Base-by-base conservation (phyloP, 306 rosid genomes). In the Urtica urens region DNA sequence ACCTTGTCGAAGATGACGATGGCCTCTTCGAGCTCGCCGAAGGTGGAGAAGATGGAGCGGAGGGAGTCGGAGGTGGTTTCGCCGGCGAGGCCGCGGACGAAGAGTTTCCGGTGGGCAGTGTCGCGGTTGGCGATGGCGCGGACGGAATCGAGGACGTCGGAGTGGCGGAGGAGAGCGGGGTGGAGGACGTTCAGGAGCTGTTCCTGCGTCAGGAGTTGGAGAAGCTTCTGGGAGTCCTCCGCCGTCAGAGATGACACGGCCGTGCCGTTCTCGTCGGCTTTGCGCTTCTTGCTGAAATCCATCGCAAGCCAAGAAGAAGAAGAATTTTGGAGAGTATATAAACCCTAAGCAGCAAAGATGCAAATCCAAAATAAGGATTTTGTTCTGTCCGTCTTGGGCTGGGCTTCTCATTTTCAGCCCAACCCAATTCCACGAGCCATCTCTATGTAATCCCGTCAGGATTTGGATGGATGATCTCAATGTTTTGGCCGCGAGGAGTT, bases 81-180 rank as follows among this genome's bases (percentile, higher is more conserved):
- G 81, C 90, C 86, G 2, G 96, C 93, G 12, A 92, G 94, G 19
- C 99, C 99, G 1, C 99, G 87, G 61, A 92, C 63, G 67, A 92
- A 92, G 23, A 92, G 80, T 78, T 92, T 92, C 2, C 99, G 96
- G 72, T 79, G 99, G 5, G 99, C 42, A 24, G 75, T 63, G 26
- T 85, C 99, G 1, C 79, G 44, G 40, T 92, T 94, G 0, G 86
- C 93, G 14, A 79, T 34, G 3, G 81, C 51, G 2, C 96, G 78
- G 9, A 71, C 93, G 23, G 96, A 72, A 29, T 75, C 67, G 10
- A 92, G 96, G 5, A 92, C 93, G 51, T 92, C 99, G 1, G 54
- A n/a, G 56, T 92, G 96, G 46, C 78, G 87, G 4, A 58, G 44
- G 15, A 69, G 64, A 20, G 99, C 99, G 18, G 75, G 75, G 12